A percentile compares a stretch with the other conserved stretches of the same genome.
phyloP scores from a whole-genome alignment of 1,284 basidiomycete genomes.

The Neolentinus lepideus region DNA sequence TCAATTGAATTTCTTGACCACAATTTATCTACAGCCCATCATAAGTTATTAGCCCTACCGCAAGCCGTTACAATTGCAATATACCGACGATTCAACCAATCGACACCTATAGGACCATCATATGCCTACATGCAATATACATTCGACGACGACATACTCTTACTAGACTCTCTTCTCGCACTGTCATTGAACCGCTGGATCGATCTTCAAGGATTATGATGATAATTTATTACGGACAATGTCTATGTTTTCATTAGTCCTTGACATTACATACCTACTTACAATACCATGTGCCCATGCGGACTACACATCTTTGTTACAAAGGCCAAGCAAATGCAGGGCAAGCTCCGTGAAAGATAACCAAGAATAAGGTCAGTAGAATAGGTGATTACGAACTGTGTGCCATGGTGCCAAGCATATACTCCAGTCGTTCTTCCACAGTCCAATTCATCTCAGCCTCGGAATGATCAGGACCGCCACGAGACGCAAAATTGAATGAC shows the following conservation, averaged over 20 bases:
- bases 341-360: constrained; percentile 9
- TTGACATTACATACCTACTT: background rate
- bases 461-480: constrained; percentile 37
- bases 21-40: background rate
- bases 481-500: constrained; percentile 63
- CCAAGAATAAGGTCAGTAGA: background rate
- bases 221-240: background rate
- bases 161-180: constrained; percentile 57
- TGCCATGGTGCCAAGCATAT: constrained; percentile 58
- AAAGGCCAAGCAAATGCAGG: constrained; percentile 3
- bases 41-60: constrained; percentile 1
- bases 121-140: constrained; percentile 56
- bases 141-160: constrained; percentile 50
- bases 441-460: constrained; percentile 57
- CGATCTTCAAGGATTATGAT: constrained; percentile 38
- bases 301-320: background rate
- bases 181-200: constrained; percentile 70
- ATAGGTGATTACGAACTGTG: constrained; percentile 17
- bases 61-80: constrained; percentile 32
- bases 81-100: constrained; percentile 44
- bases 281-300: background rate
- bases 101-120: constrained; percentile 53
- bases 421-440: constrained; percentile 68
- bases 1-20: background rate
- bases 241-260: constrained; percentile 4